Base-by-base conservation (phyloP, 1,284 basidiomycete genomes). In the Afroboletus lepidellus region DNA sequence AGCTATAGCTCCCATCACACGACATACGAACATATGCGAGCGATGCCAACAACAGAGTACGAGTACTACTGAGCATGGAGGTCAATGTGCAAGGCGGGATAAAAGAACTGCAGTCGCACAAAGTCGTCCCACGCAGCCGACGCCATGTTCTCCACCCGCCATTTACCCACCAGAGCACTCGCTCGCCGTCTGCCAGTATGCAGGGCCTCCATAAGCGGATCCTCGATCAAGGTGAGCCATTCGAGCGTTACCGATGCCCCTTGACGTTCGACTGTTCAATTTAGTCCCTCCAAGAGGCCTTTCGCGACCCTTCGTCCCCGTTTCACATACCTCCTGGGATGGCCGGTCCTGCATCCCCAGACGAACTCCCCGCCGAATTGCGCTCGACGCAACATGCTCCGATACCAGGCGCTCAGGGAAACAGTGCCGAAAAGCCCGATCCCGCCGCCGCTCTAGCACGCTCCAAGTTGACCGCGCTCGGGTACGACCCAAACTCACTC, bases 291-390 rank as follows among this genome's bases (percentile, higher is more conserved):
- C 81, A 78, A 63, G 76, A 76, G 12, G 78, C 79, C 12, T 88
- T 87, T 61, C 75, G 76, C n/a, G 80, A 87, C 56, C 81, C 83
- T 0, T 70, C 74, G 1, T 86, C 85, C 2, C 86, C 85, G 12
- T 87, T 78, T 60, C 75, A 87, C 57, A 72, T 87, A 37, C 72
- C 79, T 13, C 33, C 16, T 11, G 85, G 84, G 13, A 74, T 77
- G 13, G 65, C 70, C 55, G 85, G 85, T 1, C 29, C 29, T 13
- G 29, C 29, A 9, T 30, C 29, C 9, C 81, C 83, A 2, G 78
- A 85, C 56, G 68, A 69, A 34, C 34, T 47, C 29, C 57, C 68
- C 1, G 16, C 38, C 9, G 53, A 56, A 30, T 5, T 30, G 34
- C 41, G 33, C 16, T 18, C 36, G 18, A 13, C 48, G 23, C n/a